Evolutionary conservation across 345 rosid species (phyloP).

Genomic region (Hibiscus syriacus): DNA sequence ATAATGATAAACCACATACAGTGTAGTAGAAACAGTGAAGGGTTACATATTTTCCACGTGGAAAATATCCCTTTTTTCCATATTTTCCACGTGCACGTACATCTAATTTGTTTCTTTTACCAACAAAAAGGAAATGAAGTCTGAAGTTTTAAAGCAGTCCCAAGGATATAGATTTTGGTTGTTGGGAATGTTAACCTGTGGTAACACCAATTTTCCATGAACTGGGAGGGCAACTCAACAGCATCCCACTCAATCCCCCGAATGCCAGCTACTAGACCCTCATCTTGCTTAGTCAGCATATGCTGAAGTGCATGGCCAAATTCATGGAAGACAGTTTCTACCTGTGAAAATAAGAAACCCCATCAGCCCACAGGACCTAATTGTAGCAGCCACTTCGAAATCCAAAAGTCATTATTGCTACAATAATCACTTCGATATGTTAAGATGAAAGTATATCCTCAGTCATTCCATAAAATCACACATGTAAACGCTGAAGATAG

Average conservation of each 20-base stretch:
- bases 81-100: neutral
- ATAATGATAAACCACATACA: neutral
- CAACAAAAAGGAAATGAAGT: no score
- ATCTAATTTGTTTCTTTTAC: neutral
- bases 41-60: neutral
- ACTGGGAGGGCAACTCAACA: no score
- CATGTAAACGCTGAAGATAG: no score
- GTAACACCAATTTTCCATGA: conserved; percentile 99
- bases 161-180: neutral
- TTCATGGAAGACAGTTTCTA: conserved; percentile 92
- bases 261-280: conserved; percentile 84
- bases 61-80: no score
- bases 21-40: neutral
- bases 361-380: neutral
- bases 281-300: conserved; percentile 76
- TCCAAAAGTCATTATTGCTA: neutral
- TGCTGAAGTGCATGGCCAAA: conserved; percentile 96
- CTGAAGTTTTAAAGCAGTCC: no score
- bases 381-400: neutral
- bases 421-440: no score
- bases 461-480: no score
- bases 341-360: conserved; percentile 33
- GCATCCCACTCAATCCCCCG: conserved; percentile 94
- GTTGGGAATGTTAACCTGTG: conserved; percentile 45
- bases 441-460: no score